A percentile compares a stretch with the other conserved stretches of the same genome.
Evolutionary conservation across 768 basidiomycete species (phyloP).

Genomic region (Suillus occidentalis): DNA sequence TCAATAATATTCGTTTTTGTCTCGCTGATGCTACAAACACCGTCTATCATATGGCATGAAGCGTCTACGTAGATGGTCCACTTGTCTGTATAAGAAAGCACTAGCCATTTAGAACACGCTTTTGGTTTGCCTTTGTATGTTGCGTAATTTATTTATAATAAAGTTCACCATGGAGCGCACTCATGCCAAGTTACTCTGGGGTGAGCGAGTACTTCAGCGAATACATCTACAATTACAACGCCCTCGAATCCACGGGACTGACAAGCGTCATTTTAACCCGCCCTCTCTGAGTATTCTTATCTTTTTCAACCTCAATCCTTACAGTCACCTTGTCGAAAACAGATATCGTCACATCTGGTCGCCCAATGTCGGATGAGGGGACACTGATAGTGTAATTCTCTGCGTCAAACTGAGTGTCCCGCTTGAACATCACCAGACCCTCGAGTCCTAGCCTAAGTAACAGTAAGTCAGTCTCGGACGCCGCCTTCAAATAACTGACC

Average conservation of each 20-base stretch:
- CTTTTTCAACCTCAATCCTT: slow-evolving; percentile 91
- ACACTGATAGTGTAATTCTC: slow-evolving; percentile 86
- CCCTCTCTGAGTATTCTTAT: slow-evolving; percentile 88
- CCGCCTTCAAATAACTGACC: background rate
- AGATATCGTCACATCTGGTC: slow-evolving; percentile 57
- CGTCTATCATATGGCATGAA: background rate
- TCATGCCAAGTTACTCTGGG: too few species aligned
- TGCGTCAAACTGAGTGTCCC: slow-evolving; percentile 84
- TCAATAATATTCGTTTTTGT: background rate
- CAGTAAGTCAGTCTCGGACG: background rate
- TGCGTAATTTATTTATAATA: too few species aligned
- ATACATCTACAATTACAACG: slow-evolving; percentile 31
- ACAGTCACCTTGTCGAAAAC: slow-evolving; percentile 95
- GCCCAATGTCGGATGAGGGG: slow-evolving; percentile 37
- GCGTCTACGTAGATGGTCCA: background rate
- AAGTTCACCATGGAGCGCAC: too few species aligned
- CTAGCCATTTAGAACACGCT: background rate
- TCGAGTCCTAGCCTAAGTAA: slow-evolving; percentile 83
- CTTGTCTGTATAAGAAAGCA: background rate
- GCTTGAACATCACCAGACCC: slow-evolving; percentile 93
- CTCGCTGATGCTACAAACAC: background rate
- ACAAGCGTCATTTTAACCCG: slow-evolving; percentile 83
- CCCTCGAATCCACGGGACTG: slow-evolving; percentile 58
- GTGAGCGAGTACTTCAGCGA: background rate
- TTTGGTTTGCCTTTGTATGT: background rate